Evolutionary conservation across 768 basidiomycete genomes (phyloP).

Genomic region (Tylopilus plumbeoviolaceoides): DNA sequence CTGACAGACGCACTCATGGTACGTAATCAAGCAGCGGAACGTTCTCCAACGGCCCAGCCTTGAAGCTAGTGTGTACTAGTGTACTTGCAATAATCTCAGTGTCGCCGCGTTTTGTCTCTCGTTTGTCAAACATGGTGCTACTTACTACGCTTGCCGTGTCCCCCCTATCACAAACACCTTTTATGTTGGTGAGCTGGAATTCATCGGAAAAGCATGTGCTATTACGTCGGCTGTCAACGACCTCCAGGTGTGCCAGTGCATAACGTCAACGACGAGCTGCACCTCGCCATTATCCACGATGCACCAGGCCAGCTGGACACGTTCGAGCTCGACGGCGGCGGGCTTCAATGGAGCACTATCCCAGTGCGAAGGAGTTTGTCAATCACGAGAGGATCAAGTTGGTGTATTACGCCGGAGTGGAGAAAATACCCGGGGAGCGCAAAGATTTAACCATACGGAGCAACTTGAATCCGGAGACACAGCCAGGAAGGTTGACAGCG

Average conservation of each 20-base stretch:
- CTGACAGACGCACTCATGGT: too few species aligned
- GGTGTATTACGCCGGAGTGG: not conserved
- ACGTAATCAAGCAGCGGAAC: too few species aligned
- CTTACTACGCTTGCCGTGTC: not conserved
- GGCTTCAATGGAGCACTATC: not conserved
- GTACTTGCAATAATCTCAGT: too few species aligned
- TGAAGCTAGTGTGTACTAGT: too few species aligned
- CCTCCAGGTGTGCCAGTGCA: not conserved
- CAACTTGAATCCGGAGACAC: not conserved
- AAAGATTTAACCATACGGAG: constrained; percentile 2
- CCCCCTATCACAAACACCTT: not conserved
- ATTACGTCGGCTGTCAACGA: not conserved
- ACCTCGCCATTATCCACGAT: not conserved
- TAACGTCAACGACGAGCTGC: not conserved
- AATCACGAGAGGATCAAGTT: not conserved
- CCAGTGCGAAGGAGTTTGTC: not conserved
- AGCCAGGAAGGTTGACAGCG: not conserved
- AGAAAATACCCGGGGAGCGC: not conserved
- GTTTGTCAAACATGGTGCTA: not conserved
- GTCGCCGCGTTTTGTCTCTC: too few species aligned
- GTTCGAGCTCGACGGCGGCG: not conserved
- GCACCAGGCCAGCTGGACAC: not conserved
- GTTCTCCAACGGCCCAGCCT: too few species aligned
- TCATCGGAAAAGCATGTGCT: not conserved
- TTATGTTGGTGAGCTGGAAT: not conserved